Evolutionary conservation across 192 early-diverging fungal genomes (phyloP), one percentile per base, ranked within the genome.

Genomic region (Backusella parvicylindrica): DNA sequence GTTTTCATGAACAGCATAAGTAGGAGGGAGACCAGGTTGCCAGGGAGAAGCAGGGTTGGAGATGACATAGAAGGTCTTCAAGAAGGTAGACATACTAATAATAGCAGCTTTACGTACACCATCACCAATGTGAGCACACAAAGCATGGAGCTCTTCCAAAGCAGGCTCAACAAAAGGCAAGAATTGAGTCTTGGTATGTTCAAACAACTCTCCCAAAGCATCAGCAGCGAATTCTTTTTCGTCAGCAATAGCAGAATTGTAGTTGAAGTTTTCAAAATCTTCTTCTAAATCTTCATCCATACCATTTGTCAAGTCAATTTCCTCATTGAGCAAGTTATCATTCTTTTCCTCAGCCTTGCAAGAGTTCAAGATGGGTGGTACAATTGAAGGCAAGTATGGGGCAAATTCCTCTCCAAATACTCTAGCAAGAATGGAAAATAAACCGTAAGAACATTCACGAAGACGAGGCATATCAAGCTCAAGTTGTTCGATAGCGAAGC

Each of bases 201-300:
- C 86, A 84, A 97, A 97, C 23, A 97, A 75, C 81, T 97, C 93
- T 47, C 93, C 95, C 63, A 95, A 85, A 9, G 92, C 92, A 74
- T 96, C 94, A 26, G 91, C 92, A 32, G 95, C 95, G 50, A 93
- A 88, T 79, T 97, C 95, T 81, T 97, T 97, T 76, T 97, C 95
- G 40, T 96, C 93, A 1, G 95, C 93, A 79, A 97, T 84, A 23
- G 91, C 94, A 35, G 92, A 92, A 70, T 86, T 91, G 70, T 93
- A 84, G 21, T 84, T 86, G 68, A 89, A 83, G 23, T 79, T 77
- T 26, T 90, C 85, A 36, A 87, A 89, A 28, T 90, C 86, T 11
- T 89, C 87, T 21, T 90, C 88, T 5, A 85, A 84, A 26, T 79
- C 86, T 21, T 87, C 87, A 32, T 77, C 65, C 13, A 83, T 82